Base-by-base conservation (phyloP, 108 stramenopile genomes). In the Conticribra weissflogii region DNA sequence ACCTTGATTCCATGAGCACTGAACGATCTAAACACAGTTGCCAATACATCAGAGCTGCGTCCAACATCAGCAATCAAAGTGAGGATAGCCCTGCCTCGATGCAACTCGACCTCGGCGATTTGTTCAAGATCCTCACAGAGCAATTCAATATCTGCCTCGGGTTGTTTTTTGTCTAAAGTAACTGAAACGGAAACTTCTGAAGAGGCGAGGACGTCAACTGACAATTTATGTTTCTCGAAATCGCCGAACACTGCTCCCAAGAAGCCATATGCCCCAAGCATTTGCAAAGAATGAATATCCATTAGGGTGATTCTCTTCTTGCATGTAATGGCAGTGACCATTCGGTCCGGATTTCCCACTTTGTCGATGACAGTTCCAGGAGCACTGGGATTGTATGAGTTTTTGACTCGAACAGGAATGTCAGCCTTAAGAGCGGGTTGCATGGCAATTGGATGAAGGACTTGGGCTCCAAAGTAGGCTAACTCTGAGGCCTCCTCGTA, bases 121-220 rank as follows among this genome's bases (percentile, higher is more conserved):
- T 55, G 59, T 27, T 46, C 57, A 72, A 97, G 67, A 24, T 90
- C 91, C 3, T 59, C 21, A 23, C 82, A 73, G 41, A 91, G 68
- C 2, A 55, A 51, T 18, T 71, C 41, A 49, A 90, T 85, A 52
- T 81, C 78, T 15, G 65, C 50, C 14, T 72, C 54, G 31, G 84
- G 62, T 54, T 91, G 92, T 69, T 97, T 97, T 67, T 90, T 92
- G 66, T 99, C 99, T 14, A 99, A 71, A 2, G 99, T 99, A 23
- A 99, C 85, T 18, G 96, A 96, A 1, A 99, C 90, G 23, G 97
- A 97, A 51, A 98, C 98, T 81, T 99, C 98, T 5, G 95, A 96
- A 3, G 96, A 95, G 22, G 99, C 99, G 21, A 99, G 83, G 27
- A 98, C 94, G 68, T 99, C 99, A n/a, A 99, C 97, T n/a, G 97